Conservation (phyloP, 495 filamentous ascomycete species). For the Aspergillus mulundensis region DNA sequence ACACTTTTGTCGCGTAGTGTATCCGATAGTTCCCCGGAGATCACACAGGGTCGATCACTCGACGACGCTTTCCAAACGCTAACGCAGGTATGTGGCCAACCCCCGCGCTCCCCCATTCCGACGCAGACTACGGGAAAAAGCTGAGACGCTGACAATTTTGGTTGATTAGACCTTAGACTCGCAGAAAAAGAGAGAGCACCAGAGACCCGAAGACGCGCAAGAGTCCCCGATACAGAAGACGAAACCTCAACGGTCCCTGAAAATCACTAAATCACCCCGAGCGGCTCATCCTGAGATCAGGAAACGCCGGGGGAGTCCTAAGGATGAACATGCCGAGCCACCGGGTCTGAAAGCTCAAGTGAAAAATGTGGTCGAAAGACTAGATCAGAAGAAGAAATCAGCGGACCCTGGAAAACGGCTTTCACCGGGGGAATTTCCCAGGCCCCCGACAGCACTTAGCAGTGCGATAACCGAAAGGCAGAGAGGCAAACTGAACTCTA, state of each 20-base stretch:
- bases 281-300: neutral
- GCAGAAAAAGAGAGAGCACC: neutral
- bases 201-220: neutral
- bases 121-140: neutral
- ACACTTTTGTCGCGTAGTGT: slow-evolving; percentile 13
- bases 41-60: neutral
- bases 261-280: neutral
- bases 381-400: neutral
- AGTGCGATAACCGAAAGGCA: slow-evolving; percentile 10
- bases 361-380: neutral
- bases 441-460: slow-evolving; percentile 4
- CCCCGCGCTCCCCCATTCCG: neutral
- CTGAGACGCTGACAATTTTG: neutral
- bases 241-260: neutral
- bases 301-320: neutral
- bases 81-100: neutral
- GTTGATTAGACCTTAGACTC: neutral
- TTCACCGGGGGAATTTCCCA: neutral
- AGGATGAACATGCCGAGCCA: neutral
- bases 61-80: neutral
- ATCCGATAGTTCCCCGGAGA: neutral
- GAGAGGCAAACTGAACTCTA: slow-evolving; percentile 15
- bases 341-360: neutral
- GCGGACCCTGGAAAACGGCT: too few relatives aligned
- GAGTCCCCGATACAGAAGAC: neutral